These are phyloP conservation scores for Dryadomyces sulphureus DNA, from an alignment of 2,329 filamentous ascomycete species.

Conservation along the genomic window DNA sequence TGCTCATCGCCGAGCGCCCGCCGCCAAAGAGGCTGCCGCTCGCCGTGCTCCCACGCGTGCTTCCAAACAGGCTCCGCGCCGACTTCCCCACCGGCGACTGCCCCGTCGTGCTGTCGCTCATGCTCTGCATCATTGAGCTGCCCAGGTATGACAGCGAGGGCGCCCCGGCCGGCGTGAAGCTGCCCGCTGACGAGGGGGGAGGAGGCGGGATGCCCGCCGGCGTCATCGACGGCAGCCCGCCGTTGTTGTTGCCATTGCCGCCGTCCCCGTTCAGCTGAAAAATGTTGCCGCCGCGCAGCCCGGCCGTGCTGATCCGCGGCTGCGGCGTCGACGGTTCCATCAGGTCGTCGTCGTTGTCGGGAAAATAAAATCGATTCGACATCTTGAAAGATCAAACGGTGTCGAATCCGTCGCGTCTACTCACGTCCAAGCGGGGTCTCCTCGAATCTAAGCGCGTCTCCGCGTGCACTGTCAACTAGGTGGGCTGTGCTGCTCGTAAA, in stretches of 20 bases:
- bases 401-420: too few species aligned
- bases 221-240: slow-evolving; percentile 30
- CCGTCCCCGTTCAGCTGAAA: slow-evolving; percentile 25
- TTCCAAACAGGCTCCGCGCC: slow-evolving; percentile 7
- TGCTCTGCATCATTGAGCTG: slow-evolving; percentile 34
- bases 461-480: background rate
- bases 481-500: too few species aligned
- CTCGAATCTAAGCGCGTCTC: background rate
- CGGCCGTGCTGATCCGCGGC: background rate
- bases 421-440: too few species aligned
- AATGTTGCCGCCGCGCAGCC: slow-evolving; percentile 12
- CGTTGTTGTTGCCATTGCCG: too few species aligned
- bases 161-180: slow-evolving; percentile 41
- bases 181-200: slow-evolving; percentile 35
- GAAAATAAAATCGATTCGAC: slow-evolving; percentile 10
- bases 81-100: slow-evolving; percentile 1
- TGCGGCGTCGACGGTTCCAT: slow-evolving; percentile 9
- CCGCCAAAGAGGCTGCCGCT: slow-evolving; percentile 2
- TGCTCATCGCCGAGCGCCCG: too few species aligned
- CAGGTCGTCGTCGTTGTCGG: slow-evolving; percentile 10
- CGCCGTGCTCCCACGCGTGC: background rate
- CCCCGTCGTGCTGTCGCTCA: slow-evolving; percentile 8
- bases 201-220: slow-evolving; percentile 29
- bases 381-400: slow-evolving; percentile 3
- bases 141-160: slow-evolving; percentile 39